A percentile compares a stretch with the other conserved stretches of the same genome.
Conservation (phyloP, 805 yeast genomes). For the Wickerhamomyces canadensis region DNA sequence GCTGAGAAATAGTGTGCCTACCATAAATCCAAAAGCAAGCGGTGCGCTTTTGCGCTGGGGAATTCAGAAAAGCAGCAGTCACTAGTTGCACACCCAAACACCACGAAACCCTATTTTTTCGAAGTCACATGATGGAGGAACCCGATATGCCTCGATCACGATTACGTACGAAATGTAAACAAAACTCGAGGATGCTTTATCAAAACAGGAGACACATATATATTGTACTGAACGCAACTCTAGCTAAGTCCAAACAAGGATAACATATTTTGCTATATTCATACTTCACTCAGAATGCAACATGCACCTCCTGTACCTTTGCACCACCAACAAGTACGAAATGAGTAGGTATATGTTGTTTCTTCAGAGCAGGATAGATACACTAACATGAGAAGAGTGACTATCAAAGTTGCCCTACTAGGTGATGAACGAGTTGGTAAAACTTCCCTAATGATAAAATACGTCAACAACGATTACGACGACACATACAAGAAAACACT, state of each 20-base stretch:
- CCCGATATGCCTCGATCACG: too few species aligned
- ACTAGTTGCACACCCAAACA: not conserved
- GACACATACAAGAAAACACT: constrained; percentile 89
- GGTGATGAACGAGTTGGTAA: constrained; percentile 97
- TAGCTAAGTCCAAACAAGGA: too few species aligned
- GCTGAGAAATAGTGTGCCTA: not conserved
- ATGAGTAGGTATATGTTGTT: constrained; percentile 12
- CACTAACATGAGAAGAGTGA: constrained; percentile 31
- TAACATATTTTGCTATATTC: too few species aligned
- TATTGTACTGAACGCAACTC: too few species aligned
- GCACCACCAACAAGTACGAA: constrained; percentile 15
- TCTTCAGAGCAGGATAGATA: not conserved
- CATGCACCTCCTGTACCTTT: constrained; percentile 18
- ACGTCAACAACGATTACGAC: constrained; percentile 91
- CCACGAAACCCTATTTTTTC: too few species aligned
- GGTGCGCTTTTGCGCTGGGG: not conserved
- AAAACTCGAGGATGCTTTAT: not conserved
- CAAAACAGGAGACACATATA: too few species aligned
- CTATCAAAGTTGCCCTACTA: constrained; percentile 82
- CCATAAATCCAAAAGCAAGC: not conserved
- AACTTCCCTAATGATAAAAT: constrained; percentile 93
- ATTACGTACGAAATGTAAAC: constrained; percentile 16
- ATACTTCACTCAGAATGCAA: not conserved
- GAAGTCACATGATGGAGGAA: too few species aligned
- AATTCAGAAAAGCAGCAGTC: not conserved